phyloP scores from a whole-genome alignment of 768 basidiomycete genomes.

The Amanita polypyramis region DNA sequence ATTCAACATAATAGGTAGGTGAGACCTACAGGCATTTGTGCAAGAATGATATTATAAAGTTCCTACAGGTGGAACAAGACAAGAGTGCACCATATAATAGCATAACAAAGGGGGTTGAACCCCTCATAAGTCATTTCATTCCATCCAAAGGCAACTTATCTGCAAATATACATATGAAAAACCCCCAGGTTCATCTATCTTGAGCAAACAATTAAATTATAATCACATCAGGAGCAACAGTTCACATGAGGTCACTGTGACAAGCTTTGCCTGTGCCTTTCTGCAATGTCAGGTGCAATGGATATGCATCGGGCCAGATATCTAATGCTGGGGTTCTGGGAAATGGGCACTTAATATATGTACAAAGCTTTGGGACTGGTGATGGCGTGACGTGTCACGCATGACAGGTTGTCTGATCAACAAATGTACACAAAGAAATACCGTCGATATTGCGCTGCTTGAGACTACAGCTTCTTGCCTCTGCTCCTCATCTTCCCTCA shows the following conservation, averaged over 20 bases:
- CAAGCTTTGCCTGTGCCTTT: neutral
- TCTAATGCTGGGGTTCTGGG: neutral
- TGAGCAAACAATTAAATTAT: too few relatives aligned
- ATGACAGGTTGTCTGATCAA: constrained; percentile 14
- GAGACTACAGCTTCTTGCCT: constrained; percentile 13
- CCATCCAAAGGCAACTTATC: too few relatives aligned
- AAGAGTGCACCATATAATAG: too few relatives aligned
- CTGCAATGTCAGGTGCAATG: neutral
- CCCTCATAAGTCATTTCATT: too few relatives aligned
- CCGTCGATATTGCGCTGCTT: constrained; percentile 18
- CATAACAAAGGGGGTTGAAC: too few relatives aligned
- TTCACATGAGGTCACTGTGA: neutral
- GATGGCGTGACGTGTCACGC: constrained; percentile 10
- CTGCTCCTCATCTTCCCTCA: constrained; percentile 16
- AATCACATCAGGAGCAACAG: neutral
- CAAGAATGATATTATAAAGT: too few relatives aligned
- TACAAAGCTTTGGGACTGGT: neutral
- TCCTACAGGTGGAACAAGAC: too few relatives aligned
- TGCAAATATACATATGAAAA: too few relatives aligned
- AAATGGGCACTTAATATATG: neutral
- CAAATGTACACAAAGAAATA: constrained; percentile 20
- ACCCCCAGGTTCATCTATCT: too few relatives aligned
- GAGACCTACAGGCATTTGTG: too few relatives aligned
- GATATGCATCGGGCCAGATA: neutral
- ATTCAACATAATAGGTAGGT: too few relatives aligned